A percentile compares a stretch with the other conserved stretches of the same genome.
phyloP scores from a whole-genome alignment of 2,329 filamentous ascomycete genomes.

The Penicillium frequentans region DNA sequence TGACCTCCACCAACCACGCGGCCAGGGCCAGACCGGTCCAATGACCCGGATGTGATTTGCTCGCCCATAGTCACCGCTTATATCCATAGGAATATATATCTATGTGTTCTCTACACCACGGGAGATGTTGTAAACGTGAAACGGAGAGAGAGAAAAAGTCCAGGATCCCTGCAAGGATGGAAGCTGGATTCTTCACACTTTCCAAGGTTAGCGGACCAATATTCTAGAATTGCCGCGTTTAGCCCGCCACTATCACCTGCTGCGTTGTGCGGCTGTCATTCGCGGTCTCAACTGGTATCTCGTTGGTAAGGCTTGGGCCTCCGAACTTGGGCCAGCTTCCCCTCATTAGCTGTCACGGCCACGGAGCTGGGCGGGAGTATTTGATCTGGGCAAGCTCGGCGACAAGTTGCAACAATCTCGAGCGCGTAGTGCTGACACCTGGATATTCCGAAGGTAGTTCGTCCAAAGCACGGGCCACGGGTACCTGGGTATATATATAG shows the following conservation, averaged over 20 bases:
- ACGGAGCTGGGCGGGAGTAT: no score
- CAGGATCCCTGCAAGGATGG: not conserved
- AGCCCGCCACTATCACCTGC: constrained; percentile 10
- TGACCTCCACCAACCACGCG: constrained; percentile 3
- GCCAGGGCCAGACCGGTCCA: constrained; percentile 13
- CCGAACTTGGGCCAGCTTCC: not conserved
- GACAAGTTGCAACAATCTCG: no score
- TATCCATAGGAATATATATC: not conserved
- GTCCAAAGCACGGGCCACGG: not conserved
- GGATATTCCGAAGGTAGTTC: no score
- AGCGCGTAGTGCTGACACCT: no score
- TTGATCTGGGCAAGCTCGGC: no score
- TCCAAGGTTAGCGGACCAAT: not conserved
- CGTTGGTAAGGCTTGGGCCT: constrained; percentile 2
- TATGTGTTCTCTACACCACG: not conserved
- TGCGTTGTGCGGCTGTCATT: constrained; percentile 15
- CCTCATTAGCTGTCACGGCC: not conserved
- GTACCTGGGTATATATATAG: not conserved
- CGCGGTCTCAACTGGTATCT: constrained; percentile 5
- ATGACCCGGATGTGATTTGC: constrained; percentile 1
- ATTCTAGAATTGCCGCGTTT: constrained; percentile 12
- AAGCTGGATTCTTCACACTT: not conserved
- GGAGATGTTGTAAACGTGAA: not conserved
- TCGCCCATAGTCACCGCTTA: not conserved
- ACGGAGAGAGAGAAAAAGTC: not conserved